Conservation (phyloP, 139 green algal species). For the Micromonas pusilla region DNA sequence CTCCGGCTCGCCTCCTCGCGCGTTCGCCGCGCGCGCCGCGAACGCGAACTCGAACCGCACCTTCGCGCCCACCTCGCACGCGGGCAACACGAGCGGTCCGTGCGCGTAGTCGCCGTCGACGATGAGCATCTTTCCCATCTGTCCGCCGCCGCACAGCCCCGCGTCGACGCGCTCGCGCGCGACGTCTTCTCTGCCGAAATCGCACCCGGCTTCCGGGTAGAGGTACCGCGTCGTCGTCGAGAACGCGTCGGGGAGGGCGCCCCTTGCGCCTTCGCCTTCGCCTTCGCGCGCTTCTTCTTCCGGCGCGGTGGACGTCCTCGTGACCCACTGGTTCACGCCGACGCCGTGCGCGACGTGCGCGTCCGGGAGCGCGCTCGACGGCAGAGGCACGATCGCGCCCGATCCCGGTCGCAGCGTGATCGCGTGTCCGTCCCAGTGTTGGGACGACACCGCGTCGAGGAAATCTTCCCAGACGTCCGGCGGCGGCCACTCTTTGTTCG, state of each 20-base stretch:
- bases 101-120: constrained; percentile 14
- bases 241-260: not conserved
- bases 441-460: not conserved
- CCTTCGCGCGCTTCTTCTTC: too few relatives aligned
- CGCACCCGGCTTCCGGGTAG: not conserved
- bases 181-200: constrained; percentile 4
- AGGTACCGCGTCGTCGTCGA: not conserved
- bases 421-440: not conserved
- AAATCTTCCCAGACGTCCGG: constrained; percentile 17
- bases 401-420: not conserved
- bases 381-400: not conserved
- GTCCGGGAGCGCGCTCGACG: not conserved
- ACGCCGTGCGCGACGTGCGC: not conserved
- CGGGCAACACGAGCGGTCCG: not conserved
- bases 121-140: constrained; percentile 17
- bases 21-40: not conserved
- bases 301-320: not conserved
- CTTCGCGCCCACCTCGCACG: not conserved
- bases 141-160: not conserved
- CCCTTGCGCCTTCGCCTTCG: not conserved
- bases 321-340: not conserved
- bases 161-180: not conserved
- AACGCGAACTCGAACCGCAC: constrained; percentile 11
- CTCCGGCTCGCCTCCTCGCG: not conserved
- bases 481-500: constrained; percentile 15